Conservation (phyloP, 1,284 basidiomycete genomes). For the Puccinia novopanici region DNA sequence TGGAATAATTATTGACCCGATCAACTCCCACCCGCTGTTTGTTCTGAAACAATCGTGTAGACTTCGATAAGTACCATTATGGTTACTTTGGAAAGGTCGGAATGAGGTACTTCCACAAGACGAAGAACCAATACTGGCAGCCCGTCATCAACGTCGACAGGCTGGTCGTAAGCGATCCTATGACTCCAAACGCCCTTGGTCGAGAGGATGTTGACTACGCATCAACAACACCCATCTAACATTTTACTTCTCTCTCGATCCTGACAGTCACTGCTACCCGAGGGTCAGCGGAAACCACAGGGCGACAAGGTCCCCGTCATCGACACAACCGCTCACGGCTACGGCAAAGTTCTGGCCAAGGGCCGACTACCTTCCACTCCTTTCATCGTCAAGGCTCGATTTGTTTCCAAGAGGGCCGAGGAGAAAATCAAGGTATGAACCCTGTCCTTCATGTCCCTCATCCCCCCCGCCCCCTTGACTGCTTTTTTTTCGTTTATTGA, state of each 20-base stretch:
- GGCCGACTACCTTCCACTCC: slow-evolving; percentile 69
- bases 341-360: slow-evolving; percentile 88
- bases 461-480: not conserved
- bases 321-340: slow-evolving; percentile 80
- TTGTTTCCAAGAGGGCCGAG: slow-evolving; percentile 85
- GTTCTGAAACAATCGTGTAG: slow-evolving; percentile 56
- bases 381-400: slow-evolving; percentile 94
- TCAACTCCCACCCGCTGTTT: not conserved
- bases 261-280: slow-evolving; percentile 36
- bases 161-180: slow-evolving; percentile 61
- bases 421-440: slow-evolving; percentile 65
- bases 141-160: slow-evolving; percentile 98
- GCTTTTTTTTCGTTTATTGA: not conserved
- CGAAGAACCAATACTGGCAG: slow-evolving; percentile 84
- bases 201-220: not conserved
- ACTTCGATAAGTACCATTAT: slow-evolving; percentile 70
- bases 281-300: slow-evolving; percentile 59
- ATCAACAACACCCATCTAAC: slow-evolving; percentile 59
- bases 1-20: not conserved
- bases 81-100: slow-evolving; percentile 94
- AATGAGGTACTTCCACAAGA: slow-evolving; percentile 98
- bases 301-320: slow-evolving; percentile 85
- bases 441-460: not conserved
- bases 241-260: slow-evolving; percentile 73
- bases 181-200: slow-evolving; percentile 50